Evolutionary conservation across 805 yeast genomes (phyloP).

Genomic region (Pichia scutulata): DNA sequence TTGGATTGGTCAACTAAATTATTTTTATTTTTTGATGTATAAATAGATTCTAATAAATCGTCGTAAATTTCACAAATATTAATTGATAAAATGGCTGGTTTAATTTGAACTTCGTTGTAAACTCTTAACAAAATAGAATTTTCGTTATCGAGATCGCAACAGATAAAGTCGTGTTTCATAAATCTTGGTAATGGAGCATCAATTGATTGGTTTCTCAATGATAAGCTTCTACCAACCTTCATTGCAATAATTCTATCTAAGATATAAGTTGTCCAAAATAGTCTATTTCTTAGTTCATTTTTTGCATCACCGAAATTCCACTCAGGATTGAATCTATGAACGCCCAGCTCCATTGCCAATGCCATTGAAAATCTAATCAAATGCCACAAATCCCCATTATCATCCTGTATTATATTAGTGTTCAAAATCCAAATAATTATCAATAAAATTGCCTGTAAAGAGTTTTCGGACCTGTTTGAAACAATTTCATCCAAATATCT

Average conservation of each 20-base stretch:
- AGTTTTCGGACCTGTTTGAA: conserved; percentile 16
- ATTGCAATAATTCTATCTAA: conserved; percentile 21
- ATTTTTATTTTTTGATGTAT: conserved; percentile 16
- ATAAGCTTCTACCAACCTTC: conserved; percentile 21
- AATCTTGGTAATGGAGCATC: conserved; percentile 21
- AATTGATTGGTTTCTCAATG: conserved; percentile 20
- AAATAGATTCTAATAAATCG: conserved; percentile 20
- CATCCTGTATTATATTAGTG: conserved; percentile 18
- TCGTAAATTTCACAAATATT: conserved; percentile 19
- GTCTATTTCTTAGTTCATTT: conserved; percentile 19
- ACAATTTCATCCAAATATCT: conserved; percentile 19
- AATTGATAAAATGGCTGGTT: conserved; percentile 16
- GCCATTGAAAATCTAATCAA: conserved; percentile 21
- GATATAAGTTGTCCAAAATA: conserved; percentile 22
- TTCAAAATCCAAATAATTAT: conserved; percentile 19
- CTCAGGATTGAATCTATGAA: conserved; percentile 20
- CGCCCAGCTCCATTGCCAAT: conserved; percentile 23
- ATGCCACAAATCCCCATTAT: conserved; percentile 23
- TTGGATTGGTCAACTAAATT: conserved; percentile 5
- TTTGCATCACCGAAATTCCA: conserved; percentile 20
- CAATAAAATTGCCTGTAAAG: conserved; percentile 18
- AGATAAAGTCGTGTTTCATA: conserved; percentile 14
- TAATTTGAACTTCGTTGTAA: conserved; percentile 15
- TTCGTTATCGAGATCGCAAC: neutral
- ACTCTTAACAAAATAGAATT: neutral